Base-by-base conservation (phyloP, 75 land plant genomes). In the Cupressus sempervirens region DNA sequence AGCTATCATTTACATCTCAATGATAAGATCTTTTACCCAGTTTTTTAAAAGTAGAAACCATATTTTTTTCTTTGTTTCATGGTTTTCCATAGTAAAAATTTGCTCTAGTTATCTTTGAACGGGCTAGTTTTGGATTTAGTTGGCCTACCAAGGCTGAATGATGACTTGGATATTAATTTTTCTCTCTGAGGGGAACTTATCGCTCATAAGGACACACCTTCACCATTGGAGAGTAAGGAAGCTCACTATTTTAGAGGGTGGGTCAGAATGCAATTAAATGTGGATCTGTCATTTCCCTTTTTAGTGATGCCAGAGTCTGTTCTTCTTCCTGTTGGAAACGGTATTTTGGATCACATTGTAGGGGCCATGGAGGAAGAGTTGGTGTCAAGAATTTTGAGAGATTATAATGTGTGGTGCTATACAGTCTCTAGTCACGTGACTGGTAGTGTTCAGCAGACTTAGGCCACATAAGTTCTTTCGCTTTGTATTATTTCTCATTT, bases 281-380 rank as follows among this genome's bases (percentile, higher is more conserved):
- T 68, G 54, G 85, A 90, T 54, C 58, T 90, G 26, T 90, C 88
- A 14, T 45, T 87, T 23, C 90, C 90, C n/a, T 88, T 90, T 80
- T 88, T 88, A 16, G 26, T 90, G 62, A 88, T 90, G 72, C 91
- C 90, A 43, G 86, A 88, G 52, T 80, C 26, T 29, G 81, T 90
- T n/a, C 29, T 90, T 40, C 79, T 80, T 10, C 84, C 85, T 80
- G 91, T 84, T 53, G 91, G 91, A 16, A 87, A 90, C 82, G 88
- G 87, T 83, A 88, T 90, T 75, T 84, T 90, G 30, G 88, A 90
- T 83, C 83, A 83, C 18, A 90, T 90, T 70, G 58, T 90, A 76
- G 91, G 88, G 41, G 91, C 91, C 53, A 86, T 90, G 91, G 90
- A 90, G 83, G 70, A 80, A 43, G 89, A n/a, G n/a, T n/a, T n/a